A percentile compares a stretch with the other conserved stretches of the same genome.
Evolutionary conservation across 2,329 filamentous ascomycete species (phyloP).

Genomic region (Emydomyces testavorans): DNA sequence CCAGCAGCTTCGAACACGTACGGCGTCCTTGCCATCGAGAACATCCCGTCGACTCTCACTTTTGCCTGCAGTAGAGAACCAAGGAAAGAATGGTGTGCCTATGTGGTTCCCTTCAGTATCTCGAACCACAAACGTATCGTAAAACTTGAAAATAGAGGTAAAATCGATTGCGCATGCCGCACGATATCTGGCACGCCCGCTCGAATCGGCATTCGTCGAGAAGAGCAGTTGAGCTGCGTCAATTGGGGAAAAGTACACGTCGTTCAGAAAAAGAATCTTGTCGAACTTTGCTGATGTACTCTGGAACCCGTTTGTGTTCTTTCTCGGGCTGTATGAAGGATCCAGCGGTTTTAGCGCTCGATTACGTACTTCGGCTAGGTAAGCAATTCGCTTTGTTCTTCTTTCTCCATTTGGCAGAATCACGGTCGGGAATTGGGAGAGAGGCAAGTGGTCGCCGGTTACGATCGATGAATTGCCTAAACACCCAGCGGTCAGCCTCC

Average conservation of each 20-base stretch:
- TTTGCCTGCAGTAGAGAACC: conserved; percentile 7
- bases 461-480: conserved; percentile 12
- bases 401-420: conserved; percentile 4
- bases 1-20: conserved; percentile 12
- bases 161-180: conserved; percentile 13
- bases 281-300: conserved; percentile 2
- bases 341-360: conserved; percentile 6
- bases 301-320: not conserved
- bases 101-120: conserved; percentile 9
- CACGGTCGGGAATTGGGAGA: conserved; percentile 3
- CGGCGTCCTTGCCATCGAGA: conserved; percentile 10
- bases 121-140: conserved; percentile 13
- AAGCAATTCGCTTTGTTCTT: conserved; percentile 10
- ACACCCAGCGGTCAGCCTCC: not conserved
- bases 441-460: conserved; percentile 6
- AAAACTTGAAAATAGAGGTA: conserved; percentile 7
- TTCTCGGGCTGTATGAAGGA: not conserved
- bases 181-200: conserved; percentile 7
- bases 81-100: conserved; percentile 10
- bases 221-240: conserved; percentile 12
- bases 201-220: conserved; percentile 9
- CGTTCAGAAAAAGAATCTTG: conserved; percentile 11
- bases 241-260: conserved; percentile 11
- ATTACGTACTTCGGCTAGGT: conserved; percentile 12
- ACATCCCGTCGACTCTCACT: conserved; percentile 7